Evolutionary conservation across 1,284 basidiomycete genomes (phyloP), one percentile per base, ranked within the genome.

Genomic region (Takashimella tepidaria): DNA sequence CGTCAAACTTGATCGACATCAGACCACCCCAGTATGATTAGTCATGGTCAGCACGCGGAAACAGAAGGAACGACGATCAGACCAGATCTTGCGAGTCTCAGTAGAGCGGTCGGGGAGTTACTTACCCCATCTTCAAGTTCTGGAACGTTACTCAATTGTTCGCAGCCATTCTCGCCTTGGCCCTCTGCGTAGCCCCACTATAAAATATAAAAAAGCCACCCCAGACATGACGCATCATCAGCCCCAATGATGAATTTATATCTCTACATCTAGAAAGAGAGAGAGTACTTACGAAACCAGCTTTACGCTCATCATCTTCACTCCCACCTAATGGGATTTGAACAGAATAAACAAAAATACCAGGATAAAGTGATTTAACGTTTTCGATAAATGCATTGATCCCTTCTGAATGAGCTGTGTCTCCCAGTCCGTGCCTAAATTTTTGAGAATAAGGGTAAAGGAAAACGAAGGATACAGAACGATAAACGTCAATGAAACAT

Each of bases 381-480:
- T 82, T 75, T 2, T 79, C 74, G 50, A 83, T 81, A 65, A 95
- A 88, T 49, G 84, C 77, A 46, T 83, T 49, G 47, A 80, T 75
- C 8, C 75, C 76, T 6, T 71, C 61, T 1, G 76, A 75, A 45
- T 77, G 71, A 21, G 76, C 77, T 25, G 78, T 78, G 67, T 82
- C 81, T 77, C 88, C 92, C 43, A 98, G 79, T 5, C 95, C 95
- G 76, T 98, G 95, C 95, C 68, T 68, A 44, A n/a, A n/a, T n/a
- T n/a, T n/a, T n/a, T 4, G 19, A n/a, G n/a, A n/a, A n/a, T n/a
- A n/a, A n/a, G n/a, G n/a, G n/a, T n/a, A n/a, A n/a, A n/a, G n/a
- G n/a, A n/a, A n/a, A n/a, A n/a, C n/a, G n/a, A n/a, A n/a, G n/a
- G n/a, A n/a, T n/a, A n/a, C n/a, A n/a, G n/a, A n/a, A n/a, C n/a